A percentile compares a stretch with the other conserved stretches of the same genome.
Evolutionary conservation across 345 rosid genomes (phyloP).

Genomic region (Camelina hispida): DNA sequence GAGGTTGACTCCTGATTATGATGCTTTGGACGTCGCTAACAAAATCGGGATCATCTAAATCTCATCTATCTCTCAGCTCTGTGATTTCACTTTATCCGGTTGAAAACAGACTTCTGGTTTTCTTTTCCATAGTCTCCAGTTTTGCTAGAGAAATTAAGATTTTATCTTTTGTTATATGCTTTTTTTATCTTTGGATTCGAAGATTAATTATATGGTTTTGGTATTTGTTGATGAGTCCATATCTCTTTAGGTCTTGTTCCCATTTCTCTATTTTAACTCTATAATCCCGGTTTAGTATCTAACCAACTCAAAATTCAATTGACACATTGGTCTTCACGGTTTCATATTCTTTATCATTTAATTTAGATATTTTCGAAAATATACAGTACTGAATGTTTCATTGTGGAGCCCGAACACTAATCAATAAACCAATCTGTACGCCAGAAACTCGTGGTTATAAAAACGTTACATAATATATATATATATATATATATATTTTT

Average conservation of each 20-base stretch:
- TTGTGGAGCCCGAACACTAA: background rate
- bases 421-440: background rate
- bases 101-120: constrained; percentile 15
- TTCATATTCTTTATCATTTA: too few relatives aligned
- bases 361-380: background rate
- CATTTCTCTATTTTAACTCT: background rate
- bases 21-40: constrained; percentile 97
- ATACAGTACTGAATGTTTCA: background rate
- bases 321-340: background rate
- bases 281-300: too few relatives aligned
- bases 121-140: constrained; percentile 34
- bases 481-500: too few relatives aligned
- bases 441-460: background rate
- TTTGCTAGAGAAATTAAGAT: constrained; percentile 41
- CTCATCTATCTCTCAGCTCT: background rate
- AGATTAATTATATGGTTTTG: constrained; percentile 8
- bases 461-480: too few relatives aligned
- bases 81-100: constrained; percentile 1
- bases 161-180: constrained; percentile 7
- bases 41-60: constrained; percentile 91
- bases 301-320: background rate
- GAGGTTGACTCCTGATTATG: constrained; percentile 87
- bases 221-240: background rate
- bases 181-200: constrained; percentile 12
- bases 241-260: background rate